phyloP scores from a whole-genome alignment of 345 rosid species.

The Hypericum androsaemum region DNA sequence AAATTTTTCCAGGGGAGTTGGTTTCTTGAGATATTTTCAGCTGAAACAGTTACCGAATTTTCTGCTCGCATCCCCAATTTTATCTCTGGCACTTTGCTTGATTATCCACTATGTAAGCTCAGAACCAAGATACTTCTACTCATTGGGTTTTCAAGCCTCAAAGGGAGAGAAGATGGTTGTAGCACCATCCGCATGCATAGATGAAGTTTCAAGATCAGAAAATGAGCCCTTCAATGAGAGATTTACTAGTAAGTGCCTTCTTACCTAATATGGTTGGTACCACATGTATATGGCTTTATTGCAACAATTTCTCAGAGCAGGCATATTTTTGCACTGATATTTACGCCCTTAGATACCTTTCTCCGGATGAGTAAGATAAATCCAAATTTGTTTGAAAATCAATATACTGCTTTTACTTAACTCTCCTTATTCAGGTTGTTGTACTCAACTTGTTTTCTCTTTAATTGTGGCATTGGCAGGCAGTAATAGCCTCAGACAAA shows the following conservation, averaged over 20 bases:
- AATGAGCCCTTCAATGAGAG: slow-evolving; percentile 9
- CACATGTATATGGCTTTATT: no score
- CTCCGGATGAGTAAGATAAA: no score
- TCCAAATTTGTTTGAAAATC: no score
- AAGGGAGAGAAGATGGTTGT: slow-evolving; percentile 30
- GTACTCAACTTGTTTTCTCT: no score
- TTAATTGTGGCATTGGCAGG: slow-evolving; percentile 25
- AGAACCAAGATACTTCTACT: slow-evolving; percentile 39
- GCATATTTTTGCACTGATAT: no score
- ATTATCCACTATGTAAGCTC: slow-evolving; percentile 44
- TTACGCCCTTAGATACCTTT: no score
- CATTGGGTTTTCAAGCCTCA: slow-evolving; percentile 57
- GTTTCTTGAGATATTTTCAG: slow-evolving; percentile 79
- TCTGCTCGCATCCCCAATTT: slow-evolving; percentile 85
- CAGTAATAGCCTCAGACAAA: slow-evolving; percentile 32
- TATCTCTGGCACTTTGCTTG: slow-evolving; percentile 59
- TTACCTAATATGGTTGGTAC: no score
- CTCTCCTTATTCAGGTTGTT: no score
- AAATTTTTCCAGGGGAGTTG: slow-evolving; percentile 61
- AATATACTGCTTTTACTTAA: no score
- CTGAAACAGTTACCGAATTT: slow-evolving; percentile 87
- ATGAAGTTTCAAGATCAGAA: slow-evolving; percentile 13
- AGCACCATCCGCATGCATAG: slow-evolving; percentile 24
- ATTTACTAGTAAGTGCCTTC: slow-evolving; percentile 5
- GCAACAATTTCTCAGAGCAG: no score